Conservation (phyloP, 2,329 filamentous ascomycete genomes). For the Emmonsia crescens region DNA sequence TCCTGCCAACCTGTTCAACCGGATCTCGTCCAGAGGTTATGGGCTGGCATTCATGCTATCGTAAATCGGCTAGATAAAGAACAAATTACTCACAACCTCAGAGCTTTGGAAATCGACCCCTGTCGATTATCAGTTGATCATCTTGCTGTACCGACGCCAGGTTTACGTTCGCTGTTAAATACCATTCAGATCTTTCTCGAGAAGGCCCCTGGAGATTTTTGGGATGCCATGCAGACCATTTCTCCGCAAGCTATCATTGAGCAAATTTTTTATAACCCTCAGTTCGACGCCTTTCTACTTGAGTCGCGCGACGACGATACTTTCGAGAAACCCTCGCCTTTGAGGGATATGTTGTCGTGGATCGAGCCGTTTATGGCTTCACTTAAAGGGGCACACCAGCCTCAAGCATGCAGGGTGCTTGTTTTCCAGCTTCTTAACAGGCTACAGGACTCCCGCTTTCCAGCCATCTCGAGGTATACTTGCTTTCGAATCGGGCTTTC, state of each 20-base stretch:
- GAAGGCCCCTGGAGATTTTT: slow-evolving; percentile 70
- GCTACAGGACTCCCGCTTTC: slow-evolving; percentile 32
- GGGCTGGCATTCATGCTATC: slow-evolving; percentile 65
- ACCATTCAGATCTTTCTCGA: slow-evolving; percentile 60
- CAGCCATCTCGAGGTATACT: slow-evolving; percentile 33
- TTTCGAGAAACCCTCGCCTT: slow-evolving; percentile 41
- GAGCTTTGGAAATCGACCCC: slow-evolving; percentile 64
- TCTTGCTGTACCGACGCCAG: slow-evolving; percentile 51
- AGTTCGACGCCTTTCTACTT: slow-evolving; percentile 47
- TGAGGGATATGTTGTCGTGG: slow-evolving; percentile 62
- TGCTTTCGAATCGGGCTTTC: slow-evolving; percentile 38
- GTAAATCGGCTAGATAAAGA: slow-evolving; percentile 61
- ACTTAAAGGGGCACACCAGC: slow-evolving; percentile 62
- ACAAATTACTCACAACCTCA: slow-evolving; percentile 65
- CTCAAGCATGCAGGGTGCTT: slow-evolving; percentile 70
- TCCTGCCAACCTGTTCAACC: slow-evolving; percentile 43
- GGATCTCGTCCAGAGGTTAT: slow-evolving; percentile 58
- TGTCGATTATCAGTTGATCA: slow-evolving; percentile 52
- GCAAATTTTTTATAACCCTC: slow-evolving; percentile 64
- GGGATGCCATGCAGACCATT: slow-evolving; percentile 76
- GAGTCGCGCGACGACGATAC: slow-evolving; percentile 43
- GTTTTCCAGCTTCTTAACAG: slow-evolving; percentile 62
- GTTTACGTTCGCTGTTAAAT: slow-evolving; percentile 58
- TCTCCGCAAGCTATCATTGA: slow-evolving; percentile 74
- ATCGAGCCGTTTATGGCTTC: slow-evolving; percentile 67